Base-by-base conservation (phyloP, 495 filamentous ascomycete species). In the Astrocystis sublimbata region DNA sequence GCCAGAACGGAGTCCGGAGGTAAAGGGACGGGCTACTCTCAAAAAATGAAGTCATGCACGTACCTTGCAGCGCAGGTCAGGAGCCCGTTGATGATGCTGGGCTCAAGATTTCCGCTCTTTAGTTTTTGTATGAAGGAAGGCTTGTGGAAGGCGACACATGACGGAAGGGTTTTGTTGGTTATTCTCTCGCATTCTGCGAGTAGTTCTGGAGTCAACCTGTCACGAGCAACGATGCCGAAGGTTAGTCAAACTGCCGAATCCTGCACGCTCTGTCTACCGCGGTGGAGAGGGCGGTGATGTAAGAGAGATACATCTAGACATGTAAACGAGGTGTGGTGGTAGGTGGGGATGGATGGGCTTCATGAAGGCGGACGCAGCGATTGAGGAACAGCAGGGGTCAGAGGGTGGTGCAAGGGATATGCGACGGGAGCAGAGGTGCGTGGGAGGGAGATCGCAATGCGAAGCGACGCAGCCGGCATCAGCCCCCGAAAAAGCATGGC, bases 111-210 rank as follows among this genome's bases (percentile, higher is more conserved):
- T 6, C 68, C 67, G 36, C 73, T 79, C 74, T 81, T 80, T 21
- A 82, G 71, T 64, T 81, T 78, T 67, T 79, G 76, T 36, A 82
- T 57, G 56, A 80, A 80, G 6, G 79, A 79, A 46, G 79, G 78
- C 68, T 81, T 81, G 71, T 82, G 79, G 67, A 82, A 82, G 46
- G 78, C 79, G 40, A 82, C 76, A 60, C 78, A 82, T 65, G 79
- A 79, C 47, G 79, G 79, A 49, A 82, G 69, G 13, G 78, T 79
- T 67, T 79, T 81, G 63, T 67, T 71, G 60, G 81, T 77, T 58
- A 82, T 77, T 45, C 78, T 75, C 67, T 82, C 79, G 69, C 77
- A 80, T 71, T 82, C 79, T 57, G 70, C 70, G 58, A 80, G 67
- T 45, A 79, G 64, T 67, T 82, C 79, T 51, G 78, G 78, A 35